Percentiles rank a stretch among this genome's conserved stretches.
phyloP scores from a whole-genome alignment of 1,284 basidiomycete species.

The Ustanciosporium gigantosporum region DNA sequence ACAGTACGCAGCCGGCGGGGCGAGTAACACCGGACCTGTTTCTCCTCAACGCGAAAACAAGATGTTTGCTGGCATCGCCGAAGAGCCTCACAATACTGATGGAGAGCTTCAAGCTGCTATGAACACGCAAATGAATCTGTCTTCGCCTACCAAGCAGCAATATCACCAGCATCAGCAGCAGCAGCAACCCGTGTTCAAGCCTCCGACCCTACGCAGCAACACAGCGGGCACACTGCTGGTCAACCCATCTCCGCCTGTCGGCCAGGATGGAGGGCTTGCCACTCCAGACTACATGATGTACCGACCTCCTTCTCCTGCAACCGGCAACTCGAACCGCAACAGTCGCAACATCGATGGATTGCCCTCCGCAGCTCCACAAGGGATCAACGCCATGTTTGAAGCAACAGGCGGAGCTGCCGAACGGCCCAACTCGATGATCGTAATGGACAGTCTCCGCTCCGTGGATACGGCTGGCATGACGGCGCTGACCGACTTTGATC shows the following conservation, averaged over 20 bases:
- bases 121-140: conserved; percentile 15
- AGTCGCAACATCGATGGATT: conserved; percentile 51
- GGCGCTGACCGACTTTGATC: conserved; percentile 13
- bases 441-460: conserved; percentile 35
- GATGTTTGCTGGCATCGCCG: conserved; percentile 34
- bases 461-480: conserved; percentile 33
- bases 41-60: conserved; percentile 23
- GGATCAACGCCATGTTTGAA: conserved; percentile 46
- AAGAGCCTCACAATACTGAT: conserved; percentile 22
- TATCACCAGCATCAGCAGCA: neutral
- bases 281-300: conserved; percentile 46
- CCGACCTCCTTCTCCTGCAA: conserved; percentile 24
- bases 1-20: neutral
- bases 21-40: neutral
- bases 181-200: conserved; percentile 22
- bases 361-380: conserved; percentile 23
- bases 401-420: conserved; percentile 2
- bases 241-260: conserved; percentile 36
- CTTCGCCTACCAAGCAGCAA: neutral
- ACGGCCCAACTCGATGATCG: conserved; percentile 48
- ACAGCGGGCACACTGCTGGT: conserved; percentile 48
- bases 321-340: conserved; percentile 20
- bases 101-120: conserved; percentile 26
- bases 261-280: conserved; percentile 1
- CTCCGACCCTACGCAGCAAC: conserved; percentile 39